phyloP scores from a whole-genome alignment of 148 eudicot species.

The Drosera capensis region DNA sequence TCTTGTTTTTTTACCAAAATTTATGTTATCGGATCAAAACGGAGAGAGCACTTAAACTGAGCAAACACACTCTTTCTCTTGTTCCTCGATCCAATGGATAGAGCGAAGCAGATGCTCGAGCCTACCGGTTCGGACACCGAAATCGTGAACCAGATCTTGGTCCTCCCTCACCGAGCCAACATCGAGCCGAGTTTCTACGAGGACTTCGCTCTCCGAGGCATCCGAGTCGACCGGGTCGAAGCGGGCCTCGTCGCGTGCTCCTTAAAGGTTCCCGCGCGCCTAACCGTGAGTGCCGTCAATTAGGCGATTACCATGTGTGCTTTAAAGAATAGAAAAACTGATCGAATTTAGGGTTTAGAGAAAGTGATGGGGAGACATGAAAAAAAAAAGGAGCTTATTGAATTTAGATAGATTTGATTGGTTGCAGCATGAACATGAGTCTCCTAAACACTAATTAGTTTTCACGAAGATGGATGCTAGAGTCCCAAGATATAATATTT shows the following conservation, averaged over 20 bases:
- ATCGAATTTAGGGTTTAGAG: neutral
- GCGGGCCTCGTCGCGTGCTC: conserved; percentile 39
- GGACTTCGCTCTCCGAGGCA: conserved; percentile 38
- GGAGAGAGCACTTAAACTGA: too few relatives aligned
- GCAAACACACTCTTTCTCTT: too few relatives aligned
- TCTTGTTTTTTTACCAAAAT: too few relatives aligned
- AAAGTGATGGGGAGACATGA: too few relatives aligned
- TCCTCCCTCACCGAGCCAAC: conserved; percentile 32
- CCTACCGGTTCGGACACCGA: conserved; percentile 21
- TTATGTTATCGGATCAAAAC: too few relatives aligned
- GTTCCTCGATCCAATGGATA: too few relatives aligned
- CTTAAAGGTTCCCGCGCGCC: conserved; percentile 60
- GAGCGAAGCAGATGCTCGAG: conserved; percentile 16
- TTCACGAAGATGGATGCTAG: too few relatives aligned
- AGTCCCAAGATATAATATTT: too few relatives aligned
- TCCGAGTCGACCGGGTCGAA: conserved; percentile 55
- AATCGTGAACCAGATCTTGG: conserved; percentile 20
- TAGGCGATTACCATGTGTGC: neutral
- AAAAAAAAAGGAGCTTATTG: too few relatives aligned
- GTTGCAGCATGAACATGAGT: too few relatives aligned
- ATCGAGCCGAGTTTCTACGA: conserved; percentile 44
- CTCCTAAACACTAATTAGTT: too few relatives aligned
- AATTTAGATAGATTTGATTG: too few relatives aligned
- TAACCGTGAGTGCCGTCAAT: conserved; percentile 24
- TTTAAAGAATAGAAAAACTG: neutral